Percentiles rank a stretch among this genome's conserved stretches.
phyloP scores from a whole-genome alignment of 257 asterid species.

The Ilex asprella region DNA sequence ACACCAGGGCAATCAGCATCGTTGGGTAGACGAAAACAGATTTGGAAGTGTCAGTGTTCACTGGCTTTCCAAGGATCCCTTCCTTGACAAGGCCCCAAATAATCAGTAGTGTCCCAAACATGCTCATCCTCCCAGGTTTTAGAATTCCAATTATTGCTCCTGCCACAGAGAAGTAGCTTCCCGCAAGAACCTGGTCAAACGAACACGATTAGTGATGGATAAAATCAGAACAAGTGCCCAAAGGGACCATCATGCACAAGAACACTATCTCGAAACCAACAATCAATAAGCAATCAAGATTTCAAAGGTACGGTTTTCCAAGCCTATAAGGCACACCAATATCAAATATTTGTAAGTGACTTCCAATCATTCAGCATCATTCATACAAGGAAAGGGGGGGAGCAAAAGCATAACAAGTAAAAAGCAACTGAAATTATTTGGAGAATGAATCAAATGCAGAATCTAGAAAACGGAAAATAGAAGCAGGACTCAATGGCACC shows the following conservation, averaged over 20 bases:
- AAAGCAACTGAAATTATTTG: no score
- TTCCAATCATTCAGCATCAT: no score
- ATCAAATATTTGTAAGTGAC: no score
- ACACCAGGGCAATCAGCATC: slow-evolving; percentile 67
- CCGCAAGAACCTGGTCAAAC: slow-evolving; percentile 79
- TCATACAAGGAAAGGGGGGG: no score
- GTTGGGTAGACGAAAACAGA: slow-evolving; percentile 86
- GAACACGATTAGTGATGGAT: background rate
- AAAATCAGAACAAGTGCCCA: background rate
- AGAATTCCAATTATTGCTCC: slow-evolving; percentile 74
- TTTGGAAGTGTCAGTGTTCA: slow-evolving; percentile 45
- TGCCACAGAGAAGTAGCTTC: slow-evolving; percentile 94
- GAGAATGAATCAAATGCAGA: no score
- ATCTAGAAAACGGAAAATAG: no score
- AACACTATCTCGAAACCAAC: background rate
- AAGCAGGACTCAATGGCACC: no score
- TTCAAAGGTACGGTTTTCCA: background rate
- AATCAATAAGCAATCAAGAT: background rate
- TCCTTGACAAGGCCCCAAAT: slow-evolving; percentile 97
- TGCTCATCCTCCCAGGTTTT: slow-evolving; percentile 96
- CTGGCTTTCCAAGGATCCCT: slow-evolving; percentile 79
- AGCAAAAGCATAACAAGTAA: no score
- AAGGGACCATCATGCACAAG: background rate
- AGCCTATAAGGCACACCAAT: no score
- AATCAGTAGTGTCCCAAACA: slow-evolving; percentile 84